Percentiles rank a stretch among this genome's conserved stretches.
phyloP scores from a whole-genome alignment of 495 filamentous ascomycete genomes.

The Penicillium goetzii region DNA sequence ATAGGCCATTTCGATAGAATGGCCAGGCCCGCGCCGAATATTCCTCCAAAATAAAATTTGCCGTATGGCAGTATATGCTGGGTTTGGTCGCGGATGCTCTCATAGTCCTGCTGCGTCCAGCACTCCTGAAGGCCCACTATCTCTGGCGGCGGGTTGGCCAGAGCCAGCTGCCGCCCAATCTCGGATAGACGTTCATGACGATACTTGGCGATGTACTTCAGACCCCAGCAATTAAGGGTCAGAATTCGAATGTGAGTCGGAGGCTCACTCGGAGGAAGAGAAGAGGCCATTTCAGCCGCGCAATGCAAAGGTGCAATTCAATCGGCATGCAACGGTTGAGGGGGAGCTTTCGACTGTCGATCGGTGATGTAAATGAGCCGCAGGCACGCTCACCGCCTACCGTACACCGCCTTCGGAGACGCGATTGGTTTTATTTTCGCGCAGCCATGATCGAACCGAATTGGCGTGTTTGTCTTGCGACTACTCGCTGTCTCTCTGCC shows the following conservation, averaged over 20 bases:
- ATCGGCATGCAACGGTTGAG: slow-evolving; percentile 1
- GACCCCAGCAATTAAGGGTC: slow-evolving; percentile 94
- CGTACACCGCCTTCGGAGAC: slow-evolving; percentile 17
- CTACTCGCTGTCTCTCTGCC: slow-evolving; percentile 9
- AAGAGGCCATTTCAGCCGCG: slow-evolving; percentile 25
- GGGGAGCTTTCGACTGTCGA: slow-evolving; percentile 15
- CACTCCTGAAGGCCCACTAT: slow-evolving; percentile 96
- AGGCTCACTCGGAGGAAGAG: slow-evolving; percentile 25
- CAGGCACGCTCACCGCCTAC: slow-evolving; percentile 21
- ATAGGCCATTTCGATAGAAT: slow-evolving; percentile 98
- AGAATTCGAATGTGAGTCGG: slow-evolving; percentile 68
- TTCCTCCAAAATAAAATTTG: slow-evolving; percentile 91
- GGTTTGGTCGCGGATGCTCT: slow-evolving; percentile 75
- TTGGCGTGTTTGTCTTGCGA: slow-evolving; percentile 18
- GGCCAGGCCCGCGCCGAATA: slow-evolving; percentile 86
- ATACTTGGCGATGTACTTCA: slow-evolving; percentile 82
- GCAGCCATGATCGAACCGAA: slow-evolving; percentile 7
- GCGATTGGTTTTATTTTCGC: slow-evolving; percentile 25
- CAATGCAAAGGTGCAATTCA: background rate
- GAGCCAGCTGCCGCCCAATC: slow-evolving; percentile 76
- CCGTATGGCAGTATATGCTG: slow-evolving; percentile 81
- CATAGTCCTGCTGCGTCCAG: slow-evolving; percentile 91
- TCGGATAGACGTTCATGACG: slow-evolving; percentile 79
- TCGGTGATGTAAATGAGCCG: slow-evolving; percentile 19
- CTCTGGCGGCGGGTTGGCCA: slow-evolving; percentile 68